phyloP scores from a whole-genome alignment of 1,284 basidiomycete genomes.

The Irpex lacteus region DNA sequence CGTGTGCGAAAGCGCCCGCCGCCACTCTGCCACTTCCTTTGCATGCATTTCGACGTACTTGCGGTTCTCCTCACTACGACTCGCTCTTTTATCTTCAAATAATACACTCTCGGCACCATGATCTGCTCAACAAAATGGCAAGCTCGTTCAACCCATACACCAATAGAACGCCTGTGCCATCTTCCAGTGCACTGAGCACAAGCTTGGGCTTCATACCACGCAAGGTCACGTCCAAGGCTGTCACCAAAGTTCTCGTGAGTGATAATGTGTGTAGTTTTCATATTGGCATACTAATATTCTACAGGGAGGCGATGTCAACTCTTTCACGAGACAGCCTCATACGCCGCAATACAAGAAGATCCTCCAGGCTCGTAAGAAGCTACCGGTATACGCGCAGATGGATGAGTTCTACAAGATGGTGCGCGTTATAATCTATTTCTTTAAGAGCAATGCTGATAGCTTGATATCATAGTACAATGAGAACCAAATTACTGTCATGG shows the following conservation, averaged over 20 bases:
- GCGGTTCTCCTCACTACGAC: too few relatives aligned
- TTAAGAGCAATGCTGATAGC: neutral
- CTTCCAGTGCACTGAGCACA: too few relatives aligned
- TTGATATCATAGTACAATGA: slow-evolving; percentile 65
- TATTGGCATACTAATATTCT: slow-evolving; percentile 41
- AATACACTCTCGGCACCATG: too few relatives aligned
- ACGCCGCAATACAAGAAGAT: slow-evolving; percentile 86
- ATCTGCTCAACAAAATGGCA: too few relatives aligned
- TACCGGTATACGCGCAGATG: slow-evolving; percentile 95
- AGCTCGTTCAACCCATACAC: too few relatives aligned
- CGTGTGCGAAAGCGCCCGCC: too few relatives aligned
- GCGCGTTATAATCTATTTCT: slow-evolving; percentile 37
- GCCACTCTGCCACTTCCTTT: too few relatives aligned
- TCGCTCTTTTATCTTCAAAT: too few relatives aligned
- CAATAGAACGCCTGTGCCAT: too few relatives aligned
- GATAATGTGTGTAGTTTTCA: too few relatives aligned
- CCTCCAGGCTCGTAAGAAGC: slow-evolving; percentile 77
- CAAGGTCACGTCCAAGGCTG: slow-evolving; percentile 37
- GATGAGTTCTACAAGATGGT: slow-evolving; percentile 84
- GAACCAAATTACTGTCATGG: slow-evolving; percentile 92
- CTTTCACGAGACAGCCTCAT: slow-evolving; percentile 82
- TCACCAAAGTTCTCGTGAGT: slow-evolving; percentile 26
- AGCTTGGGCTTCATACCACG: slow-evolving; percentile 51
- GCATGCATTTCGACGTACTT: too few relatives aligned
- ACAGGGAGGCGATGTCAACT: slow-evolving; percentile 72